Conservation (phyloP, 495 filamentous ascomycete genomes). For the Penicillium arizonense region DNA sequence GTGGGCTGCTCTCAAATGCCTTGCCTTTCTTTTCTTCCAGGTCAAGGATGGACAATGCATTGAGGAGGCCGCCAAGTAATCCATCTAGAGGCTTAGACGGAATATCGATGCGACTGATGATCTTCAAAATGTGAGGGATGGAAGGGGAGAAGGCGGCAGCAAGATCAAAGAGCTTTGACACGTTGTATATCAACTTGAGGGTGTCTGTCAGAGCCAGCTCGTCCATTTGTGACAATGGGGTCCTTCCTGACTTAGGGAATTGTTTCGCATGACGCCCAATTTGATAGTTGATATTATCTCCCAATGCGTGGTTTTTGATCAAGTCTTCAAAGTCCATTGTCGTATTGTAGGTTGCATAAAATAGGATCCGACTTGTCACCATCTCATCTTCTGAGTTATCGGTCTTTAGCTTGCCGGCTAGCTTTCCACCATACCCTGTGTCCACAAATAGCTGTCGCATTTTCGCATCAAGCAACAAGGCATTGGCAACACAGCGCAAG, state of each 20-base stretch:
- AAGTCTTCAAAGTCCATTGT: constrained; percentile 64
- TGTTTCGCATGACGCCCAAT: constrained; percentile 65
- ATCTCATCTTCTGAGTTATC: constrained; percentile 88
- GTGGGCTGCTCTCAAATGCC: constrained; percentile 36
- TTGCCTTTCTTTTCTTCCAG: constrained; percentile 51
- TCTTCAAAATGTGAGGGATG: constrained; percentile 68
- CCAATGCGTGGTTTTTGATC: constrained; percentile 67
- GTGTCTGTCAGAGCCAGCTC: constrained; percentile 80
- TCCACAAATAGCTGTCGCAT: constrained; percentile 81
- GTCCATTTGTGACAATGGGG: constrained; percentile 59
- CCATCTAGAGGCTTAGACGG: constrained; percentile 58
- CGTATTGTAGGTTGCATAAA: constrained; percentile 83
- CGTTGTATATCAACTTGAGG: constrained; percentile 85
- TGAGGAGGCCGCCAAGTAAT: constrained; percentile 65
- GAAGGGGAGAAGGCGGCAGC: constrained; percentile 60
- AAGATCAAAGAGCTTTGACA: constrained; percentile 67
- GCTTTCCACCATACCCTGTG: constrained; percentile 67
- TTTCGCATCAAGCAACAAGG: constrained; percentile 66
- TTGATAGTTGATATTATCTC: constrained; percentile 67
- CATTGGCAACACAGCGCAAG: constrained; percentile 83
- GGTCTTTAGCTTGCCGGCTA: constrained; percentile 70
- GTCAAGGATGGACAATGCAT: constrained; percentile 77
- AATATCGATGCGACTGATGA: constrained; percentile 59
- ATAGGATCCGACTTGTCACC: constrained; percentile 75
- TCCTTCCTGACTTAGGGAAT: constrained; percentile 46